These are phyloP conservation scores for Trichoderma simmonsii DNA, from an alignment of 2,329 filamentous ascomycete genomes.

Conservation along the genomic window DNA sequence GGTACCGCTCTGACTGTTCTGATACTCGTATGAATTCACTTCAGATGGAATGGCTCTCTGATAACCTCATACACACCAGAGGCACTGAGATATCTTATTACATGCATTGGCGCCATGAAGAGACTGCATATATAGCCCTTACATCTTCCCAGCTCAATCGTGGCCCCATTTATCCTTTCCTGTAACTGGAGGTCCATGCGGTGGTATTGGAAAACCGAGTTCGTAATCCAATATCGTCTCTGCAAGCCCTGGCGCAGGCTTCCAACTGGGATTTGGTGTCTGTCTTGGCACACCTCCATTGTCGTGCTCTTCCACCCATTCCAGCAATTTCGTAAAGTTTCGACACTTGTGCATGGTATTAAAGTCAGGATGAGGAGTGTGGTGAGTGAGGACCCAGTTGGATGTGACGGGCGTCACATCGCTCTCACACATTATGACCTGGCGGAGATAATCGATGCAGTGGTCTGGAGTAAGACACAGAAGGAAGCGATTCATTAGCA, in stretches of 20 bases:
- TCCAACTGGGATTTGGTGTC: not conserved
- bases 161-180: not conserved
- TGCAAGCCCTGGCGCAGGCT: not conserved
- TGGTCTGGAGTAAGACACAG: not conserved
- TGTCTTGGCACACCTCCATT: not conserved
- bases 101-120: not conserved
- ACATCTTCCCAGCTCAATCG: not conserved
- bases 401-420: not conserved
- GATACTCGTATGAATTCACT: too few species aligned
- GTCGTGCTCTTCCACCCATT: not conserved
- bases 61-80: too few species aligned
- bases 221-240: not conserved
- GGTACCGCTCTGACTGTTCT: too few species aligned
- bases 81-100: not conserved
- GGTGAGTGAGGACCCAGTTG: not conserved
- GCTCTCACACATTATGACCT: not conserved
- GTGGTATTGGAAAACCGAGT: not conserved
- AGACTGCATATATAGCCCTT: not conserved
- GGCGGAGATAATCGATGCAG: not conserved
- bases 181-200: not conserved
- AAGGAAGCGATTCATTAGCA: not conserved
- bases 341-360: not conserved
- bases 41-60: too few species aligned
- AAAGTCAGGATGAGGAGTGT: not conserved
- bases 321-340: not conserved